Evolutionary conservation across 495 filamentous ascomycete species (phyloP), one percentile per base, ranked within the genome.

Genomic region (Hyphodiscus hymeniophilus): DNA sequence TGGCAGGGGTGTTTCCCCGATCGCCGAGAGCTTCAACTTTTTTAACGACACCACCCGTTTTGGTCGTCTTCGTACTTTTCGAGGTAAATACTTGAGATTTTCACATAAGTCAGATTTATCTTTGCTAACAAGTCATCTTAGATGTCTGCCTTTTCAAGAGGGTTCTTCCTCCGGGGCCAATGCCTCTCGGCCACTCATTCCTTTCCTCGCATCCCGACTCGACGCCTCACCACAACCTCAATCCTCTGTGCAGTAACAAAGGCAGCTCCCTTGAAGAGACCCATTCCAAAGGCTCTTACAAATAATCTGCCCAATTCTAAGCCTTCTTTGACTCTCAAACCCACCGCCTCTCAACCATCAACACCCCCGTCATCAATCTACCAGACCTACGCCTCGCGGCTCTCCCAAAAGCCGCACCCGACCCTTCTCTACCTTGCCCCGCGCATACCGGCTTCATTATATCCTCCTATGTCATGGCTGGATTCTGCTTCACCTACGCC

Each of bases 351-450:
- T 15, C 17, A 23, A 15, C 15, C 30, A 3, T 18, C 24, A 5
- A 36, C 21, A 17, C 28, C 28, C n/a, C 8, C 16, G 28, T 35
- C n/a, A 12, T 31, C 36, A 24, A 24, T 2, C 30, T 57, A 57
- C 52, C 52, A 59, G 40, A 51, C 63, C 35, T 76, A 66, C 58
- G 67, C 68, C 24, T 54, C 65, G 23, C 63, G 59, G 17, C 67
- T 80, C 33, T 69, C 71, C 1, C 49, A 56, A 16, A 68, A 66
- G 22, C 34, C 60, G 7, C 42, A 61, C 18, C 66, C 69, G 18
- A 75, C 71, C 7, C 60, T 76, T 0, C 63, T 87, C 26, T 88
- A 80, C 66, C 65, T 78, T 48, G 71, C 76, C 0, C 79, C 72
- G 3, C 80, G 3, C 79, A 86, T 52, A 69, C 70, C 44, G 63